Conservation (phyloP, 148 eudicot species). For the Bassia scoparia region DNA sequence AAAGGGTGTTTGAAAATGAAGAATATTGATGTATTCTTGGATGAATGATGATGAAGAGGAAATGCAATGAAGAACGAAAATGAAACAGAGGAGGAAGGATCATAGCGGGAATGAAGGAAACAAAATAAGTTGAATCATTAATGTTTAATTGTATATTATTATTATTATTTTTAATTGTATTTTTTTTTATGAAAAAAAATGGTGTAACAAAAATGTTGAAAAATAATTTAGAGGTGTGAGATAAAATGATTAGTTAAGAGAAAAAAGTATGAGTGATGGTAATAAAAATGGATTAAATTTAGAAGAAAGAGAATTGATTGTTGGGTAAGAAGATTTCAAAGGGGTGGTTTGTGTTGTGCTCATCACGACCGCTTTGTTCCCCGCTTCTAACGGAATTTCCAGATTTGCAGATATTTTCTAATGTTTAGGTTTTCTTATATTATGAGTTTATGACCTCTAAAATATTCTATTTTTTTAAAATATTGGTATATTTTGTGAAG, state of each 20-base stretch:
- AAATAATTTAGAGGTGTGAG: background rate
- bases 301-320: slow-evolving; percentile 2
- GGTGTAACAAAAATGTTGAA: too few species aligned
- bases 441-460: too few species aligned
- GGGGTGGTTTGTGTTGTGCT: slow-evolving; percentile 14
- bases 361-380: slow-evolving; percentile 18
- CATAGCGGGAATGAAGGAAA: slow-evolving; percentile 22
- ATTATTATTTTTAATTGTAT: background rate
- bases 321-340: background rate
- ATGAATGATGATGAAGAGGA: slow-evolving; percentile 2
- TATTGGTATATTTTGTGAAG: too few species aligned
- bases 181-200: slow-evolving; percentile 2
- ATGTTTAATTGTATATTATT: background rate
- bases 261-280: background rate
- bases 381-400: slow-evolving; percentile 8
- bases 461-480: too few species aligned
- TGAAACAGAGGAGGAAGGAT: slow-evolving; percentile 28
- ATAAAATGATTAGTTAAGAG: background rate
- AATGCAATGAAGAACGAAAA: background rate
- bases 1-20: background rate
- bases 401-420: too few species aligned
- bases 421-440: too few species aligned
- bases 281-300: slow-evolving; percentile 1
- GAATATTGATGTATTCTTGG: background rate
- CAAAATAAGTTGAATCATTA: background rate